Evolutionary conservation across 352 stramenopile genomes (phyloP).

Genomic region (Pythium dissimile): DNA sequence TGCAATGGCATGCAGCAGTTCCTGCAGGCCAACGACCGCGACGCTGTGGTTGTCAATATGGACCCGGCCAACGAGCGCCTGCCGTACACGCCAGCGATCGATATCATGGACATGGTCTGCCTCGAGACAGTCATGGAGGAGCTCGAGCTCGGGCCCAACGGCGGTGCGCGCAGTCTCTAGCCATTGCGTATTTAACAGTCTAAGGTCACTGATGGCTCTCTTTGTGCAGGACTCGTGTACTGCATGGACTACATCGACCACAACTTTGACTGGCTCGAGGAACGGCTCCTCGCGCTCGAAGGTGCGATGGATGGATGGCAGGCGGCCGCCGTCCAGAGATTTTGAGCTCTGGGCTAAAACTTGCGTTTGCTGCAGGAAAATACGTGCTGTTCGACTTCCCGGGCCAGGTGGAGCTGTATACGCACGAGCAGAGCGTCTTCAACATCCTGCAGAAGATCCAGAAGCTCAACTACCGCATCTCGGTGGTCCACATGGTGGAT

Average conservation of each 20-base stretch:
- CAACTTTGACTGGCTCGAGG: slow-evolving; percentile 98
- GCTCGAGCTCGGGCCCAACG: slow-evolving; percentile 95
- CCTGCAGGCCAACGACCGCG: slow-evolving; percentile 55
- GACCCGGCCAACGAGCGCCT: slow-evolving; percentile 96
- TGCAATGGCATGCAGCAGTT: slow-evolving; percentile 98
- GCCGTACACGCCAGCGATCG: slow-evolving; percentile 78
- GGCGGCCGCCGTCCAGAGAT: too few species aligned
- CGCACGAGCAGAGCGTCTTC: slow-evolving; percentile 96
- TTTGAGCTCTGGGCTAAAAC: too few species aligned
- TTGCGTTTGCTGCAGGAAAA: slow-evolving; percentile 67
- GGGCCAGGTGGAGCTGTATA: slow-evolving; percentile 99
- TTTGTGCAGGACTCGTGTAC: slow-evolving; percentile 89
- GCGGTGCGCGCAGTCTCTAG: slow-evolving; percentile 36
- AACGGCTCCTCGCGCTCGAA: slow-evolving; percentile 78
- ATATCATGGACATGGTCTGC: slow-evolving; percentile 96
- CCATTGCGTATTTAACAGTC: neutral
- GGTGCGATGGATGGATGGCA: too few species aligned
- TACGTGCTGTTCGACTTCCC: slow-evolving; percentile 99
- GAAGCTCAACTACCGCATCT: slow-evolving; percentile 83
- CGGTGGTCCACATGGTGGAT: slow-evolving; percentile 95
- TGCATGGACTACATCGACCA: slow-evolving; percentile 99
- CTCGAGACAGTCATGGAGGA: slow-evolving; percentile 94
- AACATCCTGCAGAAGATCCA: slow-evolving; percentile 94
- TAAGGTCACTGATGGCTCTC: neutral
- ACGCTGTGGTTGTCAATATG: slow-evolving; percentile 95